These are phyloP conservation scores for Stemphylium vesicarium DNA, from an alignment of 2,329 filamentous ascomycete genomes.

Conservation along the genomic window DNA sequence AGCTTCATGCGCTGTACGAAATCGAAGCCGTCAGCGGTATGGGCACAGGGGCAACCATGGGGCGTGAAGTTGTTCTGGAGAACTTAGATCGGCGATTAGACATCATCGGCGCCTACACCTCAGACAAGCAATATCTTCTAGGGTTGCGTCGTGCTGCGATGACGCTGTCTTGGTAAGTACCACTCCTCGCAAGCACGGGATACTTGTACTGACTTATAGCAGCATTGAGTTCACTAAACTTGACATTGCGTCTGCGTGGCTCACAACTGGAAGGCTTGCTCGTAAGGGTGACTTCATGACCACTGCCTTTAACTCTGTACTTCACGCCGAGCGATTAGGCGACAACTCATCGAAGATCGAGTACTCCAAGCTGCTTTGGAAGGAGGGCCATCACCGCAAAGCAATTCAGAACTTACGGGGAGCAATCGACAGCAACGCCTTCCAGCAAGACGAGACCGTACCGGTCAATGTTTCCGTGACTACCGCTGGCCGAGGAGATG, in stretches of 20 bases:
- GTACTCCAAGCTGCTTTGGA: slow-evolving; percentile 91
- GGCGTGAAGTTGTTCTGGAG: slow-evolving; percentile 52
- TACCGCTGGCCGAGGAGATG: slow-evolving; percentile 47
- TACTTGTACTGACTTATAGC: slow-evolving; percentile 21
- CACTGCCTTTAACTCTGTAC: slow-evolving; percentile 90
- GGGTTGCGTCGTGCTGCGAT: slow-evolving; percentile 86
- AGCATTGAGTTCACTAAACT: slow-evolving; percentile 67
- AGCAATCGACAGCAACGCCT: slow-evolving; percentile 82
- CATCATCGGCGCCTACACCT: slow-evolving; percentile 83
- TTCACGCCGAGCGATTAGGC: slow-evolving; percentile 83
- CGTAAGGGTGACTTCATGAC: slow-evolving; percentile 83
- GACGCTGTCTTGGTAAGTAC: slow-evolving; percentile 71
- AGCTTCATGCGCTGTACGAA: slow-evolving; percentile 86
- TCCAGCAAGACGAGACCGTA: slow-evolving; percentile 59
- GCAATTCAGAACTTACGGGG: slow-evolving; percentile 90
- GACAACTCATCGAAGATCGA: slow-evolving; percentile 91
- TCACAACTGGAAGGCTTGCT: slow-evolving; percentile 82
- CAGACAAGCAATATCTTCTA: slow-evolving; percentile 92
- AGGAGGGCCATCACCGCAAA: slow-evolving; percentile 89
- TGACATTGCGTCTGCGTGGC: slow-evolving; percentile 84
- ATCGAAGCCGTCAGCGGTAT: slow-evolving; percentile 74
- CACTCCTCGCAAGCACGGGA: background rate
- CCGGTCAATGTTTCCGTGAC: slow-evolving; percentile 46
- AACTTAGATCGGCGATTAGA: slow-evolving; percentile 80
- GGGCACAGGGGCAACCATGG: slow-evolving; percentile 40